Base-by-base conservation (phyloP, 1,139 yeast genomes). In the Blastobotrys petasosporus region DNA sequence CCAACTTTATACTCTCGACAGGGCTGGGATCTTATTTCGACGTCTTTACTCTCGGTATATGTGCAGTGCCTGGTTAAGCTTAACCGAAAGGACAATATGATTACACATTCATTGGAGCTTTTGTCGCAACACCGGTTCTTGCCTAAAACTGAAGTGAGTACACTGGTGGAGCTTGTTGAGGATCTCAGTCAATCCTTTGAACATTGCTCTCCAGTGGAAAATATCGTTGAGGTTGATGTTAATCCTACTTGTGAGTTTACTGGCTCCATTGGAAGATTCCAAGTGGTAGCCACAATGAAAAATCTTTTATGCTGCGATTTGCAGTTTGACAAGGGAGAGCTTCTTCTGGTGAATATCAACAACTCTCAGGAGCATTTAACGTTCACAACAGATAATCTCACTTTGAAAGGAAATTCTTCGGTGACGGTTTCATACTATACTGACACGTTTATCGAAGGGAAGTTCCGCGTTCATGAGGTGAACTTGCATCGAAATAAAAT, bases 21-120 rank as follows among this genome's bases (percentile, higher is more conserved):
- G 47, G 87, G 88, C 1, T 88, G 97, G 96, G 76, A 75, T 48
- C 68, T 71, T 37, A 77, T 88, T 60, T 87, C 95, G 0, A 75
- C 80, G 1, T 66, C 76, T 15, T 64, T 90, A 15, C 67, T 85
- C 36, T 79, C 79, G 53, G 69, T 82, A 0, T 87, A 83, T 58
- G 73, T 85, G 32, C 77, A 79, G 39, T 86, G 95, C 56, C 68
- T 88, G 37, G 79, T 77, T 54, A 68, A 76, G 34, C 61, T 79
- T 17, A 61, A 59, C 6, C 53, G 55, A 3, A 50, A 52, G 13
- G 60, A 57, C 5, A 56, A 54, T 12, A 54, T 60, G 13, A 44
- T 65, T 29, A 49, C 45, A 9, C 51, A 58, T 30, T 63, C 66
- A 1, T 44, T 67, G 12, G 63, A 64, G 28, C 54, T 66, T n/a